Evolutionary conservation across 1,139 yeast genomes (phyloP).

Genomic region (Geotrichum histeridarum): DNA sequence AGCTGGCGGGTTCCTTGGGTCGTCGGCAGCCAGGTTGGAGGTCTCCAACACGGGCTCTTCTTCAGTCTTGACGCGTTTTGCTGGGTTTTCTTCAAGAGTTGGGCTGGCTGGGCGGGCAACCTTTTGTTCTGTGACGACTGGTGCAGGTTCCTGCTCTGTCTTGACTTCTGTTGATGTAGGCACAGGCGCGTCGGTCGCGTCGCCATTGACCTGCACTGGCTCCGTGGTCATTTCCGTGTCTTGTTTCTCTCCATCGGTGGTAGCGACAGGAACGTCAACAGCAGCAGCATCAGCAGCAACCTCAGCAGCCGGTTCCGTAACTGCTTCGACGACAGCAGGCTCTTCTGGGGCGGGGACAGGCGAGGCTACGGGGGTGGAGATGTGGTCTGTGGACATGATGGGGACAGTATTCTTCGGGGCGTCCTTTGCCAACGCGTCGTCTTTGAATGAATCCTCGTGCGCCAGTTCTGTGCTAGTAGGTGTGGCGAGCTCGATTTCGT

Average conservation of each 20-base stretch:
- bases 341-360: background rate
- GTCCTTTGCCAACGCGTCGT: background rate
- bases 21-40: slow-evolving; percentile 24
- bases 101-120: background rate
- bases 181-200: background rate
- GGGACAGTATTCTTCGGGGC: background rate
- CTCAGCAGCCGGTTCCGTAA: background rate
- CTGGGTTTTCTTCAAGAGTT: slow-evolving; percentile 1
- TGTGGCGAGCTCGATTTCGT: slow-evolving; percentile 15
- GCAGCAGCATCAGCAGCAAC: background rate
- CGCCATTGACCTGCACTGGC: background rate
- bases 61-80: slow-evolving; percentile 7
- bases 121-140: background rate
- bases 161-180: no score
- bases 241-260: background rate
- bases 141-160: background rate
- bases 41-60: background rate
- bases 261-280: background rate
- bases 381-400: slow-evolving; percentile 9
- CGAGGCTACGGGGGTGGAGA: slow-evolving; percentile 11
- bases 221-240: background rate
- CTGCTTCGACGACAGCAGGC: background rate
- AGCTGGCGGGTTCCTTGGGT: slow-evolving; percentile 26
- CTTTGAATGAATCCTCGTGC: slow-evolving; percentile 8
- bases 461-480: slow-evolving; percentile 11